phyloP scores from a whole-genome alignment of 164 flowering plant species.

The Tinospora cordifolia region DNA sequence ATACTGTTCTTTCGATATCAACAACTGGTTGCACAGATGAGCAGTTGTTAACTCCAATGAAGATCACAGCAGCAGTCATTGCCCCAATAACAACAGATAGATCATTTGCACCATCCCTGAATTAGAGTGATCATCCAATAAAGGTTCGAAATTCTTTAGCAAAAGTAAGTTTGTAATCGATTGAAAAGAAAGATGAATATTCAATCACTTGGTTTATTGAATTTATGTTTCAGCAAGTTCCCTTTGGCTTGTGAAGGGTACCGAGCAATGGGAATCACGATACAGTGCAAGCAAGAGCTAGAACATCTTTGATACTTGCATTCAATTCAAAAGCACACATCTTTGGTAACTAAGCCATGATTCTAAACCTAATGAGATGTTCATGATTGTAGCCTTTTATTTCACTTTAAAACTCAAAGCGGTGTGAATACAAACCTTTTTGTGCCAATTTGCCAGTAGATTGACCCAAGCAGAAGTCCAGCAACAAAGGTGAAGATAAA shows the following conservation, averaged over 20 bases:
- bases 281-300: no score
- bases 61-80: conserved; percentile 70
- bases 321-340: no score
- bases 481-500: conserved; percentile 58
- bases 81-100: conserved; percentile 67
- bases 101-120: conserved; percentile 50
- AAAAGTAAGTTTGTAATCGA: conserved; percentile 2
- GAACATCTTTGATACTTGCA: no score
- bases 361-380: no score
- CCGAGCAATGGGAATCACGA: no score
- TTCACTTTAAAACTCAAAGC: neutral
- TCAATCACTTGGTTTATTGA: no score
- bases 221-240: no score
- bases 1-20: conserved; percentile 79
- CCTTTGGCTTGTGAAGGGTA: no score
- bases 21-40: conserved; percentile 78
- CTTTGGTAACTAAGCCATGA: no score
- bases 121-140: conserved; percentile 5
- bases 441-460: conserved; percentile 76
- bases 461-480: conserved; percentile 67
- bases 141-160: no score
- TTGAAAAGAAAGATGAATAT: no score
- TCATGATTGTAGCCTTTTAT: no score
- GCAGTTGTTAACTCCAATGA: conserved; percentile 72
- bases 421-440: conserved; percentile 38